These are phyloP conservation scores for Monilinia fructicola DNA, from an alignment of 2,329 filamentous ascomycete genomes.

Conservation along the genomic window DNA sequence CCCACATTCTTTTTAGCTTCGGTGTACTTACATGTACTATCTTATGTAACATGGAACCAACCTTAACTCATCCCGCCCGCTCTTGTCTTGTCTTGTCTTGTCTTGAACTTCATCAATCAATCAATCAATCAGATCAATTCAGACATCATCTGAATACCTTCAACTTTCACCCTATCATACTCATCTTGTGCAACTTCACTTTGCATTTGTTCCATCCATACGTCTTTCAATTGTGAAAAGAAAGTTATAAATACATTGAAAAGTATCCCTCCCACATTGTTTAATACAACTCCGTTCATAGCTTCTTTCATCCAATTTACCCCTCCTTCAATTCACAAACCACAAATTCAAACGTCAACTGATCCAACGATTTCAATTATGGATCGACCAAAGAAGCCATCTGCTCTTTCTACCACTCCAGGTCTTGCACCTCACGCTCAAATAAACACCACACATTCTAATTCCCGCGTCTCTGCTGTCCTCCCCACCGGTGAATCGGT, in stretches of 20 bases:
- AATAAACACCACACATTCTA: conserved; percentile 71
- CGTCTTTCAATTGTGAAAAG: background rate
- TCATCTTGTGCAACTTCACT: background rate
- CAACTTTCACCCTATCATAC: background rate
- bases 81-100: conserved; percentile 3
- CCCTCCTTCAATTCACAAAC: conserved; percentile 11
- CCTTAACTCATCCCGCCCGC: conserved; percentile 7
- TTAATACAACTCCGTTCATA: background rate
- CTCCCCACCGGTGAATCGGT: conserved; percentile 86
- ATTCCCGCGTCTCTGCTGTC: conserved; percentile 71
- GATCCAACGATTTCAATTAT: conserved; percentile 52
- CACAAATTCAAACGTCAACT: conserved; percentile 18
- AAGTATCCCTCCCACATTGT: conserved; percentile 13
- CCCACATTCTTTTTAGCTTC: conserved; percentile 19
- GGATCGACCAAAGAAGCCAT: conserved; percentile 82
- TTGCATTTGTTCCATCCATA: background rate
- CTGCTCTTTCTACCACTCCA: conserved; percentile 71
- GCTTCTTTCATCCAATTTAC: conserved; percentile 15
- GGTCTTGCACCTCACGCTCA: conserved; percentile 72
- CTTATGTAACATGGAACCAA: background rate
- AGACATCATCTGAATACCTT: conserved; percentile 10
- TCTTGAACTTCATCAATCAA: too few relatives aligned
- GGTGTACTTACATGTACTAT: background rate
- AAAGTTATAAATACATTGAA: conserved; percentile 5
- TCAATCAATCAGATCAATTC: background rate